Conservation (phyloP, 345 rosid genomes). For the Jatropha curcas region DNA sequence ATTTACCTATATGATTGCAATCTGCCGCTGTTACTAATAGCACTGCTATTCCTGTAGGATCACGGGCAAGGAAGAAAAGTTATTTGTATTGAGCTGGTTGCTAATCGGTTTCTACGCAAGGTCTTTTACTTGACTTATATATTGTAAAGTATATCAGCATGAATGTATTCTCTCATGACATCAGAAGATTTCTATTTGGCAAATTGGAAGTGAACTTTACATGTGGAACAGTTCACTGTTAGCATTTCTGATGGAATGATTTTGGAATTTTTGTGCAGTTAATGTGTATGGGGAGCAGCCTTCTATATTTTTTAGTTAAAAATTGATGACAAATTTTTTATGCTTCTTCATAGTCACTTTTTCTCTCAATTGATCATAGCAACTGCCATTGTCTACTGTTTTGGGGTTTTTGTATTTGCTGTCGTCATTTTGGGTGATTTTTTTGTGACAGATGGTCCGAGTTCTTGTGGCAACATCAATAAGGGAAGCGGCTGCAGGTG, state of each 20-base stretch:
- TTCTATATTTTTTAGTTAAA: neutral
- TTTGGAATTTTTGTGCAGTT: neutral
- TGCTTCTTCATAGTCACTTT: no score
- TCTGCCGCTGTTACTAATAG: neutral
- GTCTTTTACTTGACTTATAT: constrained; percentile 32
- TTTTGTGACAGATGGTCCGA: constrained; percentile 67
- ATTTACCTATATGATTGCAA: neutral
- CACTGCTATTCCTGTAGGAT: constrained; percentile 36
- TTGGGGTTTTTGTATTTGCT: neutral
- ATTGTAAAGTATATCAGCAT: neutral
- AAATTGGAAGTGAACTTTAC: neutral
- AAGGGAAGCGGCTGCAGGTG: constrained; percentile 94
- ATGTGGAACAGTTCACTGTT: neutral
- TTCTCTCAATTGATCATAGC: no score
- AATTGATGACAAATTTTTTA: neutral
- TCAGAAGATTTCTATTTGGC: no score
- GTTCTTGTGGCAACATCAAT: constrained; percentile 88
- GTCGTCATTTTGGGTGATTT: constrained; percentile 1
- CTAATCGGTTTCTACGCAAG: constrained; percentile 91
- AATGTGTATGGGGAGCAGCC: neutral
- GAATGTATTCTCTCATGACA: neutral
- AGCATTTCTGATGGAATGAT: neutral
- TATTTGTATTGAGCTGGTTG: constrained; percentile 89
- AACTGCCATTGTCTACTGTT: neutral
- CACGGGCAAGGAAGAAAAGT: constrained; percentile 52